Conservation (phyloP, 164 flowering plant species). For the Paratinospora sagittata region DNA sequence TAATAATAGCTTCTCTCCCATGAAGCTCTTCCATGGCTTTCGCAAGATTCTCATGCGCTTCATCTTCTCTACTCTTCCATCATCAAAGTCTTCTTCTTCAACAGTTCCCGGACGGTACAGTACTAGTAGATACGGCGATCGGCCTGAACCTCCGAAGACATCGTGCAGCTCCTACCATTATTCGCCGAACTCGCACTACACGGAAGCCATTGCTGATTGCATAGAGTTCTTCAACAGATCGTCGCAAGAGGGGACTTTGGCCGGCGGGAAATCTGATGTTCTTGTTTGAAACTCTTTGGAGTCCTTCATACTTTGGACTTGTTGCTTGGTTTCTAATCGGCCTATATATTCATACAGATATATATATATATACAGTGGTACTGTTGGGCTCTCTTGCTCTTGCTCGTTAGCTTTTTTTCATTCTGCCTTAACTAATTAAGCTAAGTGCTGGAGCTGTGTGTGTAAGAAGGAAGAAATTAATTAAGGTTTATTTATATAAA, state of each 20-base stretch:
- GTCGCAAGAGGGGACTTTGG: conserved; percentile 19
- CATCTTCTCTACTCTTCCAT: conserved; percentile 41
- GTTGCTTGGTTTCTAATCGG: conserved; percentile 3
- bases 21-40: conserved; percentile 62
- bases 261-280: conserved; percentile 16
- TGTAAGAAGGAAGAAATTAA: too few species aligned
- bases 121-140: conserved; percentile 26
- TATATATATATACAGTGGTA: too few species aligned
- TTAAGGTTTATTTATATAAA: too few species aligned
- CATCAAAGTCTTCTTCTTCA: conserved; percentile 11
- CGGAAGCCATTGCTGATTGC: conserved; percentile 49
- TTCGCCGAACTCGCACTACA: conserved; percentile 36
- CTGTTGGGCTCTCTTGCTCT: too few species aligned
- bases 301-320: too few species aligned
- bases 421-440: too few species aligned
- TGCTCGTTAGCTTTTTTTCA: too few species aligned
- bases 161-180: conserved; percentile 38
- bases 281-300: conserved; percentile 15
- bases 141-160: conserved; percentile 60
- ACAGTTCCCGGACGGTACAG: conserved; percentile 9
- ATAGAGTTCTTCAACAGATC: conserved; percentile 48
- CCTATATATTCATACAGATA: too few species aligned
- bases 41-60: conserved; percentile 58
- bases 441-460: too few species aligned
- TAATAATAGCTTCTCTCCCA: conserved; percentile 38